phyloP scores from a whole-genome alignment of 805 yeast species.

The Candida caryicola region DNA sequence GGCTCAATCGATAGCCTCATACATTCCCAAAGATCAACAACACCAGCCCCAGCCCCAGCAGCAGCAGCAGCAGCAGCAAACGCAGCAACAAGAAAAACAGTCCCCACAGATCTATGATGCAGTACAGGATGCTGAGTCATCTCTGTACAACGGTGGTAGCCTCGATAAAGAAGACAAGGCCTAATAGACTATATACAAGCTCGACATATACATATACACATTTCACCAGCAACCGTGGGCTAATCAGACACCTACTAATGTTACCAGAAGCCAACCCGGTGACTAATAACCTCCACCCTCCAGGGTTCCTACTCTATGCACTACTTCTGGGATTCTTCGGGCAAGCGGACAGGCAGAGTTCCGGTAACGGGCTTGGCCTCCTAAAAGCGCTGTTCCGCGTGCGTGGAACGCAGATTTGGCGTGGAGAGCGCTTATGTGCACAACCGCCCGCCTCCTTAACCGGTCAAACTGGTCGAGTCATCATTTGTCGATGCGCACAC shows the following conservation, averaged over 20 bases:
- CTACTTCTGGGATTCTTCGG: too few species aligned
- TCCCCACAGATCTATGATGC: slow-evolving; percentile 4
- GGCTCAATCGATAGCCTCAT: slow-evolving; percentile 2
- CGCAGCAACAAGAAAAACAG: not conserved
- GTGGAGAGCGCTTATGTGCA: not conserved
- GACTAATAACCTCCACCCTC: too few species aligned
- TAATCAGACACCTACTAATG: too few species aligned
- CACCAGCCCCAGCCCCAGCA: not conserved
- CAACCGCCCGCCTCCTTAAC: not conserved
- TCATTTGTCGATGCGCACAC: not conserved
- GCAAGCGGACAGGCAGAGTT: too few species aligned
- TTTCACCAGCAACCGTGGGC: too few species aligned
- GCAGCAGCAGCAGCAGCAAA: too few species aligned
- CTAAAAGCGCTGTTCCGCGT: too few species aligned
- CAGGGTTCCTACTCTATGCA: too few species aligned
- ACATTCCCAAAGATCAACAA: not conserved
- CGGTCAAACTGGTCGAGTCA: not conserved
- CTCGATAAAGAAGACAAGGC: slow-evolving; percentile 1
- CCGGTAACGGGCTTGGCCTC: too few species aligned
- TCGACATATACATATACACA: too few species aligned
- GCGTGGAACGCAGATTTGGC: too few species aligned
- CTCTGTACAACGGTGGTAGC: slow-evolving; percentile 3
- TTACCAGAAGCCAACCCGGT: too few species aligned
- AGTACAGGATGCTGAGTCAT: slow-evolving; percentile 4
- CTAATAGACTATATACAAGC: slow-evolving; percentile 1